Conservation (phyloP, 2,329 filamentous ascomycete species). For the Trichoderma asperellum region DNA sequence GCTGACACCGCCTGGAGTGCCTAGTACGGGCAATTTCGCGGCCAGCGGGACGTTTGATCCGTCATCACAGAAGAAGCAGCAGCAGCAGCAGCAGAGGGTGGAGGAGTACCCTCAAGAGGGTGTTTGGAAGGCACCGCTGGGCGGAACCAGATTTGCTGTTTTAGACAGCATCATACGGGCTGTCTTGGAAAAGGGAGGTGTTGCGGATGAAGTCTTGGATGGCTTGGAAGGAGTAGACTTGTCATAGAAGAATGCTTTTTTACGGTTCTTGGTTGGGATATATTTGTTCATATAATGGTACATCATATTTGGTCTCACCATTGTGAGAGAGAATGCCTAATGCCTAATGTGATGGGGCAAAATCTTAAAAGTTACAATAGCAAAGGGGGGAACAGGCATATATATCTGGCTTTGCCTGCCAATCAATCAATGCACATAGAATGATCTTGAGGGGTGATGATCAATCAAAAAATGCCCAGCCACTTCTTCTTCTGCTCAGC, state of each 20-base stretch:
- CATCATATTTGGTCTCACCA: slow-evolving; percentile 15
- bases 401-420: not conserved
- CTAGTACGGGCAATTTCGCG: slow-evolving; percentile 64
- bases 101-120: slow-evolving; percentile 66
- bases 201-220: slow-evolving; percentile 83
- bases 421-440: slow-evolving; percentile 19
- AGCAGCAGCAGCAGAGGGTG: slow-evolving; percentile 41
- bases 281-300: slow-evolving; percentile 16
- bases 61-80: slow-evolving; percentile 46
- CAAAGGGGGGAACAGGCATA: not conserved
- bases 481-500: slow-evolving; percentile 67
- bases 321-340: slow-evolving; percentile 13
- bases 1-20: slow-evolving; percentile 71
- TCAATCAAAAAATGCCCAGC: slow-evolving; percentile 73
- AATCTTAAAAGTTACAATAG: slow-evolving; percentile 12
- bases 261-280: not conserved
- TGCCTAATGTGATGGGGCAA: slow-evolving; percentile 11
- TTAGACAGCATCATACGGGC: slow-evolving; percentile 76
- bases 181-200: slow-evolving; percentile 75
- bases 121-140: slow-evolving; percentile 84
- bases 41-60: slow-evolving; percentile 47
- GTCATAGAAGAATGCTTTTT: slow-evolving; percentile 45
- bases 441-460: slow-evolving; percentile 3
- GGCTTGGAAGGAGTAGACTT: slow-evolving; percentile 78
- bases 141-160: slow-evolving; percentile 76